Evolutionary conservation across 2,329 filamentous ascomycete genomes (phyloP), one percentile per base, ranked within the genome.

Genomic region (Aschersonia sp.): DNA sequence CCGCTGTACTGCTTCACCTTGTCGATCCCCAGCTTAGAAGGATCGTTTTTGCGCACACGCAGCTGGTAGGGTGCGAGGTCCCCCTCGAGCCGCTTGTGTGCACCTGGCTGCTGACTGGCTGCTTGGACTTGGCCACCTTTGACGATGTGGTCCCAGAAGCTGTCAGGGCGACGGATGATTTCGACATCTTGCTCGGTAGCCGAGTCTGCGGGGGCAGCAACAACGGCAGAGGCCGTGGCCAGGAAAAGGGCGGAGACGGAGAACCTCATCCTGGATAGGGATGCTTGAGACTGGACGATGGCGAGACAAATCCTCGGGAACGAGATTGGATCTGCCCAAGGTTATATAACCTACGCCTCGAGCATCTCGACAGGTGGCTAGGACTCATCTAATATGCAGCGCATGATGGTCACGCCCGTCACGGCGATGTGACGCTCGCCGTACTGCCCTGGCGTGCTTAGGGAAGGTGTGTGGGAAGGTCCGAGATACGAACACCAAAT

Each of bases 1-100:
- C 92, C 92, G 59, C 85, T 94, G 77, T 94, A 95, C 67, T 97
- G 90, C 79, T 94, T 97, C 60, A 95, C 89, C 44, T 73, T 85
- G 65, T 98, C 92, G 60, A 97, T 78, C 48, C 84, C 86, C 50
- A 98, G 81, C 53, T 76, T 73, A 52, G 77, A 77, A 46, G 92
- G 90, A 63, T 95, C 87, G 56, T 94, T 85, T 62, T 83, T 80
- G 81, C 95, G 95, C 55, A 86, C 81, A 54, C 92, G 80, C 53
- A 97, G 75, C 68, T 86, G 88, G 75, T 88, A 97, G 58, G 79
- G 73, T 59, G 89, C 83, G 40, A 95, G 78, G 63, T 82, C 81
- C 57, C 88, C 90, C 58, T 83, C 86, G 51, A 94, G 72, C 67
- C 90, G 80, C 54, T 86, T 47, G 45, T 45, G 39, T 95, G 84